These are phyloP conservation scores for Penicillium digitatum DNA, from an alignment of 2,329 filamentous ascomycete species.

Conservation along the genomic window DNA sequence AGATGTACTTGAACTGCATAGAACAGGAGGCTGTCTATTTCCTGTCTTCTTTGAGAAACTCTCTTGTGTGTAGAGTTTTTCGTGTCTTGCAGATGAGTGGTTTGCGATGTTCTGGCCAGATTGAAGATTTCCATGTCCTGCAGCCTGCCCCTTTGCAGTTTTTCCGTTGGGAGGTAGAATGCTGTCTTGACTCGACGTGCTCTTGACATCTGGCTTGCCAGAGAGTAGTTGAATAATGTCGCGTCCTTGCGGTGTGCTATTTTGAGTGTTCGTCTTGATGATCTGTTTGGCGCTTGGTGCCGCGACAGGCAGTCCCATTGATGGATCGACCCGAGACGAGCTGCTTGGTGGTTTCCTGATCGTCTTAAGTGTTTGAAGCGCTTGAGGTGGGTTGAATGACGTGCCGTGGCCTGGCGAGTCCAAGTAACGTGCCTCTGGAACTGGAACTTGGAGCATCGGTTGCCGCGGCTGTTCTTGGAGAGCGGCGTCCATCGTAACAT, in stretches of 20 bases:
- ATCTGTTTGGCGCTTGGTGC: neutral
- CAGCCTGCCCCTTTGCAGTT: neutral
- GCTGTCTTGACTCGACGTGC: neutral
- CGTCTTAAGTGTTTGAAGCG: conserved; percentile 4
- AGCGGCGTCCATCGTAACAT: conserved; percentile 13
- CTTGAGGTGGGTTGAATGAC: conserved; percentile 1
- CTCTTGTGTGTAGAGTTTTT: neutral
- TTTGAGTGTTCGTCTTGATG: neutral
- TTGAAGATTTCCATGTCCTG: neutral
- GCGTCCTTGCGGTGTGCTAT: neutral
- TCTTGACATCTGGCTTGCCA: neutral
- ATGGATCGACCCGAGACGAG: conserved; percentile 10
- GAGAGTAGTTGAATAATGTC: neutral
- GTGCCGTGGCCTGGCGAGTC: conserved; percentile 13
- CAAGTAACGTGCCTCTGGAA: conserved; percentile 7
- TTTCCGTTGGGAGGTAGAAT: neutral
- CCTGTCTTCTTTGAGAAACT: neutral
- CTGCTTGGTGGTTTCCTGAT: conserved; percentile 2
- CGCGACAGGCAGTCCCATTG: conserved; percentile 1
- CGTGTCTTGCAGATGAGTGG: neutral
- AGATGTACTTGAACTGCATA: neutral
- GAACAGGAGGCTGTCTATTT: neutral
- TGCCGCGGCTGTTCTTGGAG: conserved; percentile 9
- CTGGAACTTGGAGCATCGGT: neutral
- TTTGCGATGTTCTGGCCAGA: neutral